These are phyloP conservation scores for Pichia rugopelliculosa DNA, from an alignment of 805 yeast genomes.

Conservation along the genomic window DNA sequence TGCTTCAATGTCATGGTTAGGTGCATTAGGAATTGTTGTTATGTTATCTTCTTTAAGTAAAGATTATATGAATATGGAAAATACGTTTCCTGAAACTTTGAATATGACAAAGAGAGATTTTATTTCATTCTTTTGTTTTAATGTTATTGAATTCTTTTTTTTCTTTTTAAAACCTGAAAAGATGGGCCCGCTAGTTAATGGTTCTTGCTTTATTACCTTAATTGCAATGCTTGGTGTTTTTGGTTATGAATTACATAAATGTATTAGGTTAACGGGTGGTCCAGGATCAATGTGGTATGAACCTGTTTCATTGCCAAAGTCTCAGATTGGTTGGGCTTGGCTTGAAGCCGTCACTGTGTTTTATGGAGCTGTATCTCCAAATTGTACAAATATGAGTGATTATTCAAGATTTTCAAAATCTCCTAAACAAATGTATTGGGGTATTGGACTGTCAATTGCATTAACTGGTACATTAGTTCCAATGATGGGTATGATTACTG, in stretches of 20 bases:
- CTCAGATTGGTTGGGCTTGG: conserved; percentile 14
- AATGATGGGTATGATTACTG: conserved; percentile 36
- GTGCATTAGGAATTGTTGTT: conserved; percentile 35
- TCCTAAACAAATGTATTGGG: conserved; percentile 12
- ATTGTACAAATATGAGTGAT: conserved; percentile 23
- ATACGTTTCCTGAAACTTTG: conserved; percentile 31
- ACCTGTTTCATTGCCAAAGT: conserved; percentile 12
- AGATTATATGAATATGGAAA: conserved; percentile 31
- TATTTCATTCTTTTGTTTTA: conserved; percentile 37
- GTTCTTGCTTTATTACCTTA: conserved; percentile 9
- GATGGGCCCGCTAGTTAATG: conserved; percentile 8
- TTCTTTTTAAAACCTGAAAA: conserved; percentile 24
- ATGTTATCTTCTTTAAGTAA: conserved; percentile 35
- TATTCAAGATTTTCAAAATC: conserved; percentile 19
- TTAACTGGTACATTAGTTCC: conserved; percentile 34
- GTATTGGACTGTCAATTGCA: conserved; percentile 34
- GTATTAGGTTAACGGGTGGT: conserved; percentile 3
- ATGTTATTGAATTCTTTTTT: conserved; percentile 33
- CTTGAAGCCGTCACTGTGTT: conserved; percentile 13
- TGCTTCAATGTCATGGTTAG: conserved; percentile 37
- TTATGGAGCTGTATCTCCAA: conserved; percentile 18
- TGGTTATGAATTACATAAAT: background rate
- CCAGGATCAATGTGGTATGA: conserved; percentile 14
- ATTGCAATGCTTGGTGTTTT: conserved; percentile 9
- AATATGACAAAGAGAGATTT: conserved; percentile 35